These are phyloP conservation scores for Pythium periplocum DNA, from an alignment of 352 stramenopile genomes.

Conservation along the genomic window DNA sequence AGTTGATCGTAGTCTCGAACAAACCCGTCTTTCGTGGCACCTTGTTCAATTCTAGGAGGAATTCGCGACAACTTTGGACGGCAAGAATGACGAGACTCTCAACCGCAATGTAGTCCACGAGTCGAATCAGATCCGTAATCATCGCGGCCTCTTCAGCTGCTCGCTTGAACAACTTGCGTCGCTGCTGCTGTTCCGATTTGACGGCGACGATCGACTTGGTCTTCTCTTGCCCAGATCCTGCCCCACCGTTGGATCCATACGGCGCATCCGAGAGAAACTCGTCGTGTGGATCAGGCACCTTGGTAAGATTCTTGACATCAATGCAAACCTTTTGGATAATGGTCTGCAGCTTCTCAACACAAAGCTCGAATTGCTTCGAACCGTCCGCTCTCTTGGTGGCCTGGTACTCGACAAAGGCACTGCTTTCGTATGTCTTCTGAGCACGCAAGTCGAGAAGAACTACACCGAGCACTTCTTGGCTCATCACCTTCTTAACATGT, in stretches of 20 bases:
- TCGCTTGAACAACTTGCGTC: constrained; percentile 73
- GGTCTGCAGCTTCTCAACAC: constrained; percentile 87
- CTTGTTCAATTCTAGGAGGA: constrained; percentile 88
- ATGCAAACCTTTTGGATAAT: constrained; percentile 88
- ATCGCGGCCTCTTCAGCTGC: constrained; percentile 85
- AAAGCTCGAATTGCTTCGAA: constrained; percentile 87
- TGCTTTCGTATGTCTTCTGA: constrained; percentile 88
- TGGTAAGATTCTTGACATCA: constrained; percentile 88
- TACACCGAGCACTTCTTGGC: constrained; percentile 75
- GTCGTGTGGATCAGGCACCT: constrained; percentile 47
- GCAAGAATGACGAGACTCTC: constrained; percentile 88
- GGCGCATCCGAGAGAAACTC: constrained; percentile 53
- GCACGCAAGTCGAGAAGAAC: constrained; percentile 75
- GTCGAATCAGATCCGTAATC: constrained; percentile 91
- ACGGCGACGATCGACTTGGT: constrained; percentile 91
- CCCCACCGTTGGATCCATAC: constrained; percentile 7
- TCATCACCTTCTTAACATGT: constrained; percentile 88
- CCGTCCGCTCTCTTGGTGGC: constrained; percentile 79
- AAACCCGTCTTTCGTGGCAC: constrained; percentile 84
- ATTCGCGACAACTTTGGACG: constrained; percentile 76
- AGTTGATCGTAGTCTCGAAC: constrained; percentile 92
- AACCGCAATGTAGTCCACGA: constrained; percentile 91
- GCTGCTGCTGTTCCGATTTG: constrained; percentile 87
- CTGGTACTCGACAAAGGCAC: constrained; percentile 89
- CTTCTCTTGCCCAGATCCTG: constrained; percentile 58